Evolutionary conservation across 164 flowering plant species (phyloP), one percentile per base, ranked within the genome.

Genomic region (Chimonanthus salicifolius): DNA sequence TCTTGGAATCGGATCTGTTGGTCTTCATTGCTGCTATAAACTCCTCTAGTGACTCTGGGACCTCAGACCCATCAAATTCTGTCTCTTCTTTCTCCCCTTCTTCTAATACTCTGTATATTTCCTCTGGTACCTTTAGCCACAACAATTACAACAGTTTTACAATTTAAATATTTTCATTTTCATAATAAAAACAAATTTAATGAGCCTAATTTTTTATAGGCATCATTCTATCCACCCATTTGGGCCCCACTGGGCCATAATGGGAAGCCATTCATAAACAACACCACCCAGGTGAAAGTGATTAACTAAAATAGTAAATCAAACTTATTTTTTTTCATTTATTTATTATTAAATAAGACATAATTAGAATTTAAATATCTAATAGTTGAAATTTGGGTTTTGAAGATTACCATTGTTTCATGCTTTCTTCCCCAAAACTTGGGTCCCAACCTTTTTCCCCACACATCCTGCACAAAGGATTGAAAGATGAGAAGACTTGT

Each of bases 1-100:
- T 80, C 72, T 71, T 86, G 48, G 92, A 90, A 78, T 92, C 94
- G 44, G 89, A 74, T 76, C 66, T 84, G 76, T 68, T 78, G 33
- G 77, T 82, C 74, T 79, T 90, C 77, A 90, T 84, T 66, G 89
- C 90, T 16, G 85, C 84, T 77, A 88, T 78, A 74, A 95, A 95
- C 1, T 93, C 97, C 71, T 90, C 89, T 8, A 95, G 67, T 7
- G 97, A 65, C 76, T 89, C 92, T 78, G 99, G 99, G 16, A 88
- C 77, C 13, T 89, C 89, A 8, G 83, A 64, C 66, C 76, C 84
- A 68, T 82, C 71, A 21, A 9, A 8, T 80, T 80, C 58, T 46
- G 76, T 48, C 64, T 83, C 87, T 74, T 78, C 73, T 64, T 72
- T 63, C 0, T 67, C 71, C 5, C 87, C 88, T 68, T 89, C 85